Evolutionary conservation across 257 asterid genomes (phyloP), one percentile per base, ranked within the genome.

Genomic region (Jasminum sambac): DNA sequence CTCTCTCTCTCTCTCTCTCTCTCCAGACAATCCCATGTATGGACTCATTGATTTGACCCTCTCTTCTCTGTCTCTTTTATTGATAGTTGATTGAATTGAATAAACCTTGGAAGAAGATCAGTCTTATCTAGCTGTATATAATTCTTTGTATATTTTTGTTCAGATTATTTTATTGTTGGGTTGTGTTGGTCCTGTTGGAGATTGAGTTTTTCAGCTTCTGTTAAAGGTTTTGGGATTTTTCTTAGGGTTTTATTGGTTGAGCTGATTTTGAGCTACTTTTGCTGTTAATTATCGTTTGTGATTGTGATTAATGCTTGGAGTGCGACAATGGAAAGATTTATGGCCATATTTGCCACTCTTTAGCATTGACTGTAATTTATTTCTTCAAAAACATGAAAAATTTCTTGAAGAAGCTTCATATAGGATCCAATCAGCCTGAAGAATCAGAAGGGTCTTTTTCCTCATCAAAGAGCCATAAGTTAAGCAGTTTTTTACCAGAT

Each of bases 371-470:
- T 66, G 68, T 68, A 65, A 58, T 68, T 63, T 80, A 63, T 72
- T 66, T 34, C 76, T 79, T 77, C 43, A 73, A 69, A 63, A 81
- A 73, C 59, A 92, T 94, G 98, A 94, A 89, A 79, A 91, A 83
- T 71, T 70, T 94, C 69, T 84, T 94, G 36, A 94, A 89, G 90
- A 94, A 88, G 66, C 90, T 94, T 63, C 95, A 89, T 70, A 81
- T 74, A 73, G 95, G 95, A 78, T 84, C 95, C 72, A 89, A 78
- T 68, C 96, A 90, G 14, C 77, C 84, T 30, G 96, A 85, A 66
- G 96, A 85, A 77, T 81, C 88, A 64, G 96, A 86, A 77, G 82
- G 89, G 74, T 90, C 96, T 39, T 64, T 84, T 74, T 78, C 96
- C 64, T 81, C 91, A 69, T 69, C 94, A 63, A 87, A 84, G 77